Base-by-base conservation (phyloP, 768 basidiomycete species). In the Mycena galericulata region DNA sequence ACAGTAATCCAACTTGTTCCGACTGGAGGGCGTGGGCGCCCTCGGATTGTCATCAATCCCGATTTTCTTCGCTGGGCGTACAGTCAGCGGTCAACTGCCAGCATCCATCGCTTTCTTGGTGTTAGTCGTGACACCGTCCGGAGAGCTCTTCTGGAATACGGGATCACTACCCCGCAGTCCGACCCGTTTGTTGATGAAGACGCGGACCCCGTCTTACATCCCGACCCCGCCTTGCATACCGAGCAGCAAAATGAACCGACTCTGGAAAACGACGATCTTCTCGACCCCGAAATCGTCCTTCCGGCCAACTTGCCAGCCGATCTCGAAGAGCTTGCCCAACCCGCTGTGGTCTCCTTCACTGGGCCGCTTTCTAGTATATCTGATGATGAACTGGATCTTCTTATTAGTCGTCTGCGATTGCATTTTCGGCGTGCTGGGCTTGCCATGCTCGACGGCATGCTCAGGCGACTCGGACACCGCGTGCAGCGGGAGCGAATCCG, bases 261-360 rank as follows among this genome's bases (percentile, higher is more conserved):
- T 32, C 8, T 1, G 11, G 32, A 11, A 4, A 12, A 11, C 4
- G 30, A 32, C 12, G 29, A 53, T 29, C 20, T 32, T 34, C 20
- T 53, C 2, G 50, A 53, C 30, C 50, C 50, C 5, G 4, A n/a
- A n/a, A n/a, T n/a, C n/a, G 57, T 73, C 27, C 55, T 47, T 14
- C 65, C 71, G 3, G 17, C 46, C 55, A 70, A 30, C 7, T 32
- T 64, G 1, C 63, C 63, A 4, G 30, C 53, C 26, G 63, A 56
- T 11, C 27, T 65, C 41, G 32, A 56, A 26, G 47, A 58, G 12
- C 36, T 53, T 41, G 29, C 56, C 29, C 43, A 24, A 10, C 26
- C 29, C 26, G 10, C 57, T 22, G 34, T 6, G 8, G 14, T 36
- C 14, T 36, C 30, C 9, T 53, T 20, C n/a, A 53, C 32, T 6